Conservation (phyloP, 768 basidiomycete species). For the Rhodotorula diobovata region DNA sequence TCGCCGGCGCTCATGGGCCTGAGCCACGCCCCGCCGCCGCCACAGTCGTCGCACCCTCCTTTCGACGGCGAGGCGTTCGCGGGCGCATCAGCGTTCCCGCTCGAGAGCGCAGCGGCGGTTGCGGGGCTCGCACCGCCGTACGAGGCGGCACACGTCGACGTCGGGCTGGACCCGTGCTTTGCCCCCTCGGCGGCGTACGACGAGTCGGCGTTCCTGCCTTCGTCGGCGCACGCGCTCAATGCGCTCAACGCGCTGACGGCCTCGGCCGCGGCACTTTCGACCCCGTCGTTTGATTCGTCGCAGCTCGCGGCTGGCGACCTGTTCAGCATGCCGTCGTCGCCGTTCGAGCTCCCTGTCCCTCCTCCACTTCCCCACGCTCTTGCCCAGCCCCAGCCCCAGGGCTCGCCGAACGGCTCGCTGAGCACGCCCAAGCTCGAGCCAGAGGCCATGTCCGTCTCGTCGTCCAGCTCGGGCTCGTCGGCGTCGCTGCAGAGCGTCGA, state of each 20-base stretch:
- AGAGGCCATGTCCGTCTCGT: background rate
- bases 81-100: background rate
- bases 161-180: background rate
- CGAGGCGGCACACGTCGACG: background rate
- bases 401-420: too few relatives aligned
- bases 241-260: conserved; percentile 1
- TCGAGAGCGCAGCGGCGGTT: background rate
- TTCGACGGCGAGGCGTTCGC: too few relatives aligned
- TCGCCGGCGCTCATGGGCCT: conserved; percentile 37
- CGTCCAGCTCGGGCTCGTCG: background rate
- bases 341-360: too few relatives aligned
- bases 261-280: background rate
- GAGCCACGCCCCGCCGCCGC: background rate
- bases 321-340: too few relatives aligned
- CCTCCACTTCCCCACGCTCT: too few relatives aligned
- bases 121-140: background rate
- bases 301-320: background rate
- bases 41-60: too few relatives aligned
- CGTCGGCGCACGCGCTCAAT: background rate
- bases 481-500: background rate
- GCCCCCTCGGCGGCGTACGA: background rate
- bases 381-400: too few relatives aligned
- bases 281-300: background rate
- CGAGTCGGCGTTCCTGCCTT: background rate
- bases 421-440: background rate